These are phyloP conservation scores for Malus sieversii DNA, from an alignment of 306 rosid species.

Conservation along the genomic window DNA sequence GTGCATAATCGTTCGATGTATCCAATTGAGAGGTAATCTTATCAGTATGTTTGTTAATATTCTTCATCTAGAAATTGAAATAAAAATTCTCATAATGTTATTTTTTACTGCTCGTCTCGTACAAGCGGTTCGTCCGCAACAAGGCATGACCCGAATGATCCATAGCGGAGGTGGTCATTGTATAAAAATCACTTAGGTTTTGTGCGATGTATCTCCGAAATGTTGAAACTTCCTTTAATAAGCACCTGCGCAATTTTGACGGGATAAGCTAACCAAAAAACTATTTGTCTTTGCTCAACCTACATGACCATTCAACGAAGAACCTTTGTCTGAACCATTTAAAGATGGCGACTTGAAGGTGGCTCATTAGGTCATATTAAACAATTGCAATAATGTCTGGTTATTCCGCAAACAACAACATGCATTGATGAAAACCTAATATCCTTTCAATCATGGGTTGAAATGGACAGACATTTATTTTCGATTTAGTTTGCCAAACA, in stretches of 20 bases:
- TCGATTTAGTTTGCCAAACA: too few species aligned
- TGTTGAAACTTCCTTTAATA: neutral
- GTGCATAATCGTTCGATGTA: neutral
- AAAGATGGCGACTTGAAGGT: too few species aligned
- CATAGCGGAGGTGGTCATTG: neutral
- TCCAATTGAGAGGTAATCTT: neutral
- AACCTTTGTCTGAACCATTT: neutral
- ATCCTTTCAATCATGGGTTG: too few species aligned
- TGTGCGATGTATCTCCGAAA: neutral
- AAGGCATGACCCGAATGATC: neutral
- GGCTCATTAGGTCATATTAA: neutral
- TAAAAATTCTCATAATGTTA: too few species aligned
- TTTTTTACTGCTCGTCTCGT: neutral
- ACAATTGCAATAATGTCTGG: neutral
- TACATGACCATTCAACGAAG: neutral
- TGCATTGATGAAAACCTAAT: too few species aligned
- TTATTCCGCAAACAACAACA: too few species aligned
- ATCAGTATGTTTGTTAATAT: too few species aligned
- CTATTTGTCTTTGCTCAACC: neutral
- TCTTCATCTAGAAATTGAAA: too few species aligned
- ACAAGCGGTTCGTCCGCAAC: neutral
- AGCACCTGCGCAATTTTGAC: neutral
- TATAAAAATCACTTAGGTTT: neutral
- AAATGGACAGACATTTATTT: too few species aligned
- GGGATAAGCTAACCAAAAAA: accelerated